Percentiles rank a stretch among this genome's conserved stretches.
phyloP scores from a whole-genome alignment of 805 yeast genomes.

The Starmerella kuoi region DNA sequence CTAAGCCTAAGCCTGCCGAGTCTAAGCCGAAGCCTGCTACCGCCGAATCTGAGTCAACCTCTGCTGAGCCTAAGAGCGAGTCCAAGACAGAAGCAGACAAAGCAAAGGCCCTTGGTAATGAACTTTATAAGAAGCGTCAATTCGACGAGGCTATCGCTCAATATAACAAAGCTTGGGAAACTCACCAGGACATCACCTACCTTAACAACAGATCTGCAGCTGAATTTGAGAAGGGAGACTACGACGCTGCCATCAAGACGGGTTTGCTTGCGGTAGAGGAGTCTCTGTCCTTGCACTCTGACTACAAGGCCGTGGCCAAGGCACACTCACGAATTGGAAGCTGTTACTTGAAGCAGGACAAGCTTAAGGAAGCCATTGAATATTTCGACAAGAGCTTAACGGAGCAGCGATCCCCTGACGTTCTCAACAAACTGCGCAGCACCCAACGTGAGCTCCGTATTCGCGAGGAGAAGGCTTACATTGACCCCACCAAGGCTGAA shows the following conservation, averaged over 20 bases:
- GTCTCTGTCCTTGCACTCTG: constrained; percentile 83
- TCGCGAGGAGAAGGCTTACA: constrained; percentile 62
- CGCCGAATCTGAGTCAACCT: constrained; percentile 20
- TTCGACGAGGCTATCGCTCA: constrained; percentile 86
- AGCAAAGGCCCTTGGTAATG: constrained; percentile 76
- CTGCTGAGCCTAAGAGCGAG: constrained; percentile 10
- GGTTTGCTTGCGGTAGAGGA: constrained; percentile 74
- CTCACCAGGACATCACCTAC: constrained; percentile 74
- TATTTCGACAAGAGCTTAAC: constrained; percentile 82
- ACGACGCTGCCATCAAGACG: constrained; percentile 69
- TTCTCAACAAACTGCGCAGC: constrained; percentile 70
- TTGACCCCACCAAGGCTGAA: constrained; percentile 88
- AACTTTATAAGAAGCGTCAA: constrained; percentile 68
- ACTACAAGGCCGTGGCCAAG: constrained; percentile 82
- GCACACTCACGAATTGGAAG: constrained; percentile 87
- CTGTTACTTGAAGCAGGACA: constrained; percentile 61
- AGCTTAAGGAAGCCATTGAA: constrained; percentile 60
- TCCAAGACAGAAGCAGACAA: constrained; percentile 31
- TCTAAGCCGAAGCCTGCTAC: constrained; percentile 22
- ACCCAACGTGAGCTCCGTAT: constrained; percentile 77
- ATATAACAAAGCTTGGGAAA: constrained; percentile 77
- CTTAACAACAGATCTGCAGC: constrained; percentile 97
- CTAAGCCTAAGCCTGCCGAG: constrained; percentile 23
- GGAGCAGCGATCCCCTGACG: constrained; percentile 94
- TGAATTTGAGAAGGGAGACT: constrained; percentile 89